phyloP scores from a whole-genome alignment of 2,329 filamentous ascomycete species.

The Penicillium paneum region DNA sequence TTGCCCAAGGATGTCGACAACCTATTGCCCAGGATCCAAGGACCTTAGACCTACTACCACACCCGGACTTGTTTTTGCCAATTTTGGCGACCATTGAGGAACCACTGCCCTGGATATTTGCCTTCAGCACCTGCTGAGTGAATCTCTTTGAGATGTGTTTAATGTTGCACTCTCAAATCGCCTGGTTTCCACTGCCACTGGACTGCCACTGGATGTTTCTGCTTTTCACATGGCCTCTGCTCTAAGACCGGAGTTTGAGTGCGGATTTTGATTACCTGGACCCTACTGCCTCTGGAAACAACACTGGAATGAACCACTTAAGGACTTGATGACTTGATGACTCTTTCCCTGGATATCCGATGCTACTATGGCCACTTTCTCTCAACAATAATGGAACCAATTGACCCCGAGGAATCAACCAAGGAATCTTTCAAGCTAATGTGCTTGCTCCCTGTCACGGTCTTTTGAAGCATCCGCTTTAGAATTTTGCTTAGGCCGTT shows the following conservation, averaged over 20 bases:
- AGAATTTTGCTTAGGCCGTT: slow-evolving; percentile 12
- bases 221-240: slow-evolving; percentile 17
- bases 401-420: slow-evolving; percentile 4
- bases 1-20: slow-evolving; percentile 12
- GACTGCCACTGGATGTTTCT: slow-evolving; percentile 18
- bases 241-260: slow-evolving; percentile 31
- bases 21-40: slow-evolving; percentile 13
- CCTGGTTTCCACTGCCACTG: slow-evolving; percentile 17
- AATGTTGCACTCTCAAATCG: slow-evolving; percentile 37
- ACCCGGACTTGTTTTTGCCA: slow-evolving; percentile 17
- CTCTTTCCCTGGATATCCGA: slow-evolving; percentile 12
- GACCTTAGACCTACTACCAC: slow-evolving; percentile 17
- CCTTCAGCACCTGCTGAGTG: slow-evolving; percentile 34
- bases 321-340: slow-evolving; percentile 12
- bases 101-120: slow-evolving; percentile 22
- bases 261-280: slow-evolving; percentile 19
- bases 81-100: slow-evolving; percentile 22
- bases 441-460: slow-evolving; percentile 17
- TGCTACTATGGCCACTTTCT: slow-evolving; percentile 10
- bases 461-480: slow-evolving; percentile 14
- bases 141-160: slow-evolving; percentile 40
- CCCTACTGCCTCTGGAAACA: slow-evolving; percentile 3
- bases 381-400: slow-evolving; percentile 12
- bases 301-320: slow-evolving; percentile 8
- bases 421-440: slow-evolving; percentile 18